Evolutionary conservation across 2,329 filamentous ascomycete genomes (phyloP), one percentile per base, ranked within the genome.

Genomic region (Penicillium sp.): DNA sequence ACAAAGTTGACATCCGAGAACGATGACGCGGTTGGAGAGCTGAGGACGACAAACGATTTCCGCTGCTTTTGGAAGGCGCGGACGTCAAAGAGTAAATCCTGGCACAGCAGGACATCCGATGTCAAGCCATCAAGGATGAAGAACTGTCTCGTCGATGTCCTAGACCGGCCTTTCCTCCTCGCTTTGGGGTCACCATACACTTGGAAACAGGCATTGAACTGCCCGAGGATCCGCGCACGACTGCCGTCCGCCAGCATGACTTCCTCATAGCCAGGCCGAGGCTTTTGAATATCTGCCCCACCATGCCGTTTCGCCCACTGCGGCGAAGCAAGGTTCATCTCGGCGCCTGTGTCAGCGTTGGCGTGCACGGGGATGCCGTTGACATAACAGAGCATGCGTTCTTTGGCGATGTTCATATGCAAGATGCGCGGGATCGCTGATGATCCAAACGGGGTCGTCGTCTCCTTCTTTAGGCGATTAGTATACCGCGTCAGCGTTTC

Each of bases 1-100:
- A 54, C 51, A 17, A 54, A 23, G 17, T 54, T 54, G n/a, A 54
- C n/a, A 41, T 54, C 51, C 13, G 31, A 54, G 35, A 54, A 29
- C 35, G 35, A 38, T 1, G 11, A 9, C 17, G 31, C 45, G 9
- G 21, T n/a, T 2, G 51, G 31, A 44, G 21, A 19, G 2, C 23
- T 17, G 4, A 54, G 21, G 17, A 44, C 51, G 13, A 54, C 41
- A 23, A 54, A 54, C 7, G 51, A 31, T 7, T 8, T 11, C n/a
- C 29, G 31, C 21, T 54, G 31, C 19, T 45, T 9, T 17, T 54
- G 44, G 35, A 54, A 54, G 8, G 51, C 51, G 7, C 23, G 3
- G 17, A 44, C 26, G 8, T 54, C 51, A 21, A 54, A 26, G 6
- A 54, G 35, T 15, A 54, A 13, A 23, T 45, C 51, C n/a, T 45